phyloP scores from a whole-genome alignment of 2,329 filamentous ascomycete species.

The Triangularia verruculosa region DNA sequence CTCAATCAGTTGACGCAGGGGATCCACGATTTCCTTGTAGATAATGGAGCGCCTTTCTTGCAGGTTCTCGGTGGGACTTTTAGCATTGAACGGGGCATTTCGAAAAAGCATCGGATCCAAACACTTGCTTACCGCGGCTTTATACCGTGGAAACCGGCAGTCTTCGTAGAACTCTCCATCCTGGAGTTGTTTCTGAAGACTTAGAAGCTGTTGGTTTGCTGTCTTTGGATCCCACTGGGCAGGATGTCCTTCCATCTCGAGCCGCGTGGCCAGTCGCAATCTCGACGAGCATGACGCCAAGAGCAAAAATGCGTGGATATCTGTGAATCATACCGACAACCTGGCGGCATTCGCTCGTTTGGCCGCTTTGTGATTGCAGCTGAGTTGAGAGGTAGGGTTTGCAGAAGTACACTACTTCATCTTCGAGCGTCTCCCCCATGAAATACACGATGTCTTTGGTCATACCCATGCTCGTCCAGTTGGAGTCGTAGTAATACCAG shows the following conservation, averaged over 20 bases:
- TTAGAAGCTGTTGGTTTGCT: background rate
- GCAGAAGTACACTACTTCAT: conserved; percentile 5
- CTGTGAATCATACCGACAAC: conserved; percentile 7
- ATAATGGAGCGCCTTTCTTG: background rate
- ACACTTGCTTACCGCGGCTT: conserved; percentile 4
- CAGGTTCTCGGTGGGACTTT: conserved; percentile 2
- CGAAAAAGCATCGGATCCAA: conserved; percentile 7
- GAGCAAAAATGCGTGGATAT: conserved; percentile 7
- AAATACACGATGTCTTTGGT: conserved; percentile 4
- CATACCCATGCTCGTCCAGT: conserved; percentile 8
- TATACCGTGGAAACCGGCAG: conserved; percentile 5
- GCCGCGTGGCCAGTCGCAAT: background rate
- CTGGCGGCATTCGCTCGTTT: background rate
- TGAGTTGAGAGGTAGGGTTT: conserved; percentile 6
- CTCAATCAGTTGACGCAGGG: background rate
- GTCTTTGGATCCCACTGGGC: conserved; percentile 5
- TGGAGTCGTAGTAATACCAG: conserved; percentile 12
- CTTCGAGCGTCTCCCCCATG: background rate
- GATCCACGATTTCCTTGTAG: conserved; percentile 5
- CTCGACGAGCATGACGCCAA: conserved; percentile 9
- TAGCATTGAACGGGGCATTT: conserved; percentile 5
- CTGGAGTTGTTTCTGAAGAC: background rate
- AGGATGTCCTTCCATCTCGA: conserved; percentile 4
- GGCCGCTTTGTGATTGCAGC: background rate
- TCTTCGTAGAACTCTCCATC: background rate